Percentiles rank a stretch among this genome's conserved stretches.
Conservation (phyloP, 768 basidiomycete species). For the Porpolomopsis calyptriformis region DNA sequence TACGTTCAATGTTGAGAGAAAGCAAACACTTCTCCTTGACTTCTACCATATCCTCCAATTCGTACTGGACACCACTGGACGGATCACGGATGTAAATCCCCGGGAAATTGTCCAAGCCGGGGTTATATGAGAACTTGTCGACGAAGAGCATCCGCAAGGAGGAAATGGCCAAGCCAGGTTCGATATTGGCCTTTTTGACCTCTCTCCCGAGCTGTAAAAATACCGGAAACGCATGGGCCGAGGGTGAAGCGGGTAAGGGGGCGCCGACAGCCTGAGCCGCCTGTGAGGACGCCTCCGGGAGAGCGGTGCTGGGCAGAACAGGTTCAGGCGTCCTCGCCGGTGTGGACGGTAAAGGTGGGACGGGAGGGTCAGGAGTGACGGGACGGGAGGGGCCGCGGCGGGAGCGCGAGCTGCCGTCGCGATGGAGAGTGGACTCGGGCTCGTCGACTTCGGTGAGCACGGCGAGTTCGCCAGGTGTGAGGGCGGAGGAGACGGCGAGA, state of each 20-base stretch:
- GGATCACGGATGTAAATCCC: constrained; percentile 93
- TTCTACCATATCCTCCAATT: constrained; percentile 90
- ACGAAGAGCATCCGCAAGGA: constrained; percentile 81
- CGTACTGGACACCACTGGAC: constrained; percentile 86
- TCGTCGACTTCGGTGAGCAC: constrained; percentile 70
- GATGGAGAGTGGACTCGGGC: constrained; percentile 29
- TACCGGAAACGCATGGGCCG: constrained; percentile 37
- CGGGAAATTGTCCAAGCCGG: constrained; percentile 87
- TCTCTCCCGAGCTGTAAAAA: constrained; percentile 87
- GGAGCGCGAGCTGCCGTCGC: constrained; percentile 1
- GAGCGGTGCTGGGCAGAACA: no score
- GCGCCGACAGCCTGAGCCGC: not conserved
- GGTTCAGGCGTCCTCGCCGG: constrained; percentile 33
- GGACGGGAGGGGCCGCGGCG: constrained; percentile 23
- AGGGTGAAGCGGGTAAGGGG: not conserved
- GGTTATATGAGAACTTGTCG: constrained; percentile 89
- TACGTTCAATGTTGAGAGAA: constrained; percentile 94
- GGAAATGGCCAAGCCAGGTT: constrained; percentile 58
- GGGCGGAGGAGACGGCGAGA: constrained; percentile 47
- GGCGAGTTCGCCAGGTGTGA: constrained; percentile 63
- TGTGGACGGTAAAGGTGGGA: constrained; percentile 40
- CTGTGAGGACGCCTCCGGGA: no score
- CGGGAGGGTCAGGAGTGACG: constrained; percentile 32
- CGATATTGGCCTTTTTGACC: constrained; percentile 77
- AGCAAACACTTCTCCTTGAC: constrained; percentile 80